Percentiles rank a stretch among this genome's conserved stretches.
These are phyloP conservation scores for Fusarium sp. DNA, from an alignment of 2,329 filamentous ascomycete genomes.

Conservation along the genomic window DNA sequence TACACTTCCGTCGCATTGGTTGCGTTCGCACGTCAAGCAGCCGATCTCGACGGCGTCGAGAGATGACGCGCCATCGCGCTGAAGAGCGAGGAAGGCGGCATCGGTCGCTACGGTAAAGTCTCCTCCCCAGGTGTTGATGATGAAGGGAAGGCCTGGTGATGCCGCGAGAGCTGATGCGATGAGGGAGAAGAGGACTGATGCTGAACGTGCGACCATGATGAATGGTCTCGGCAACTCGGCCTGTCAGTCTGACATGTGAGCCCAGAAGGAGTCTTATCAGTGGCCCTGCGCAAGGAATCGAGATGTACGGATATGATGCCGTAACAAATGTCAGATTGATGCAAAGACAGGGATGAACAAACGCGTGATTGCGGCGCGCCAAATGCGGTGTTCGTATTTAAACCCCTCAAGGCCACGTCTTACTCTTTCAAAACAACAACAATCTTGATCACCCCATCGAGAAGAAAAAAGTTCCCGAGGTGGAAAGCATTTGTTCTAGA, in stretches of 20 bases:
- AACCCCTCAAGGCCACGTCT: slow-evolving; percentile 32
- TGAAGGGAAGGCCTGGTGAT: slow-evolving; percentile 59
- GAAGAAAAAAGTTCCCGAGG: background rate
- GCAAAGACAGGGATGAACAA: background rate
- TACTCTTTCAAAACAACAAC: background rate
- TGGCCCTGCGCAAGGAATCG: background rate
- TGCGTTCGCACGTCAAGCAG: slow-evolving; percentile 62
- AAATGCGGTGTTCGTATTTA: slow-evolving; percentile 16
- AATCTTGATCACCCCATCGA: background rate
- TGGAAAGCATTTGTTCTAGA: background rate
- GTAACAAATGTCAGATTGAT: background rate
- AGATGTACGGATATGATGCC: background rate
- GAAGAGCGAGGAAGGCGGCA: slow-evolving; percentile 58
- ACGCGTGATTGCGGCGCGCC: background rate
- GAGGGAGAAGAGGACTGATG: slow-evolving; percentile 23
- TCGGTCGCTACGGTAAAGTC: slow-evolving; percentile 64
- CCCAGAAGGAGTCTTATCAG: background rate
- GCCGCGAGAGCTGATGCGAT: slow-evolving; percentile 24
- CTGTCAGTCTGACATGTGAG: background rate
- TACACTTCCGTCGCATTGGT: slow-evolving; percentile 66
- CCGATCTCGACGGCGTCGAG: slow-evolving; percentile 66
- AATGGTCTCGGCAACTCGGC: background rate
- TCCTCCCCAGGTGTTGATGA: slow-evolving; percentile 68
- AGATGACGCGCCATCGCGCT: slow-evolving; percentile 49
- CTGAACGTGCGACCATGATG: slow-evolving; percentile 17